Base-by-base conservation (phyloP, 306 rosid genomes). In the Vigna mungo region DNA sequence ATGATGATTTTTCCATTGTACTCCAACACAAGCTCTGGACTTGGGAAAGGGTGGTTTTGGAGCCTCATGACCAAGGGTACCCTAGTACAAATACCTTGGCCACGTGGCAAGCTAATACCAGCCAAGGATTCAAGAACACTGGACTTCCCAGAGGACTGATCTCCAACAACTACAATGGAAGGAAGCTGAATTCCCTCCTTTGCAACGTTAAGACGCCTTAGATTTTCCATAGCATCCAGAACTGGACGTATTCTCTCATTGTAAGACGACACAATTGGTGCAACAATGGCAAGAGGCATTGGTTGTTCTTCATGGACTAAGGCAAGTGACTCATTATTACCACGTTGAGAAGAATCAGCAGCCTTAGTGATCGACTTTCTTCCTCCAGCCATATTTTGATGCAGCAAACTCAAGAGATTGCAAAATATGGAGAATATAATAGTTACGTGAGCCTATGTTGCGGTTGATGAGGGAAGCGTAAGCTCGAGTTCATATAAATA, bases 81-180 rank as follows among this genome's bases (percentile, higher is more conserved):
- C 72, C 94, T 84, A 0, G 91, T 90, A 77, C 91, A 90, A 1
- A 90, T 87, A 0, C 91, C 91, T n/a, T 90, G 91, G 0, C 94
- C 91, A 0, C 90, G 84, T 0, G 94, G 90, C 56, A 90, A 71
- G 72, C 79, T 84, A 4, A 87, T 87, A 41, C 90, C 83, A 9
- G 88, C 88, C 3, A 87, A 58, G 2, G 90, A 85, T 66, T 87
- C 88, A 0, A 87, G 85, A 3, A 87, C 90, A 66, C 88, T 85
- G 0, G 90, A 87, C 7, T 87, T 85, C 0, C 90, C 88, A 0
- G 88, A 85, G 0, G 85, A 82, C 0, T 85, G 89, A 10, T 87
- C 91, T 0, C 91, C 89, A 2, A 87, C 91, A 14, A 85, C 89
- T 41, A 87, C 87, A 41, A 85, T 87, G 3, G 89, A 74, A 0